These are phyloP conservation scores for Fomitopsis palustris DNA, from an alignment of 1,284 basidiomycete genomes.

Conservation along the genomic window DNA sequence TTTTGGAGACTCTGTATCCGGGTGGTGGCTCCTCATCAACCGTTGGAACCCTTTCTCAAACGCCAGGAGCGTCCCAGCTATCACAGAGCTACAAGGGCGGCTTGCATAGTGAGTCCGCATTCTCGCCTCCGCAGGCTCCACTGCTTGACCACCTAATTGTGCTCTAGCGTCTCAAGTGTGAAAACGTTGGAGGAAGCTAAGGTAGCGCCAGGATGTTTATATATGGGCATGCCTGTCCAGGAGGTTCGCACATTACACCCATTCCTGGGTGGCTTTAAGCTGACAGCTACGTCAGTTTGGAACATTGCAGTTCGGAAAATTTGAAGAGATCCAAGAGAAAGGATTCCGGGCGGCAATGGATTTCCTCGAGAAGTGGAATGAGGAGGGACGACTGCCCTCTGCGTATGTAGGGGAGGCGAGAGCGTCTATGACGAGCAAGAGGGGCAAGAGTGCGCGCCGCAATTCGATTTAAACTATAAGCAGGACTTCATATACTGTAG, in stretches of 20 bases:
- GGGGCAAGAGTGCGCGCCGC: slow-evolving; percentile 71
- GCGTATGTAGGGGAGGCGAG: slow-evolving; percentile 58
- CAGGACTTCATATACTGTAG: not conserved
- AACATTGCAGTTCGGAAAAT: slow-evolving; percentile 77
- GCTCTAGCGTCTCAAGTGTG: slow-evolving; percentile 85
- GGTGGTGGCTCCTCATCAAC: slow-evolving; percentile 95
- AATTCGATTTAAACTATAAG: slow-evolving; percentile 53
- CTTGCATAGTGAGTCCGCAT: slow-evolving; percentile 79
- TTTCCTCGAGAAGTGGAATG: slow-evolving; percentile 77
- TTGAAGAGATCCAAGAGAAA: slow-evolving; percentile 80
- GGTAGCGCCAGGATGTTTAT: slow-evolving; percentile 81
- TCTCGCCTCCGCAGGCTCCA: not conserved
- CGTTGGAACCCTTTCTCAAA: slow-evolving; percentile 91
- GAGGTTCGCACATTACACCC: slow-evolving; percentile 43
- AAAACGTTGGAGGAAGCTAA: slow-evolving; percentile 96
- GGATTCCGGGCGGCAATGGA: slow-evolving; percentile 79
- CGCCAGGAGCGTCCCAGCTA: slow-evolving; percentile 80
- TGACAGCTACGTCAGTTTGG: slow-evolving; percentile 50
- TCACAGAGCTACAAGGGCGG: slow-evolving; percentile 95
- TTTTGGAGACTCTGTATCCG: slow-evolving; percentile 94
- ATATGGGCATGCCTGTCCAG: slow-evolving; percentile 95
- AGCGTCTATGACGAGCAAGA: slow-evolving; percentile 42
- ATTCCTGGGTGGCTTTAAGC: not conserved
- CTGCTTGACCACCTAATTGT: not conserved
- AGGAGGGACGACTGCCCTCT: slow-evolving; percentile 77